These are phyloP conservation scores for Prosopis cineraria DNA, from an alignment of 306 rosid species.

Conservation along the genomic window DNA sequence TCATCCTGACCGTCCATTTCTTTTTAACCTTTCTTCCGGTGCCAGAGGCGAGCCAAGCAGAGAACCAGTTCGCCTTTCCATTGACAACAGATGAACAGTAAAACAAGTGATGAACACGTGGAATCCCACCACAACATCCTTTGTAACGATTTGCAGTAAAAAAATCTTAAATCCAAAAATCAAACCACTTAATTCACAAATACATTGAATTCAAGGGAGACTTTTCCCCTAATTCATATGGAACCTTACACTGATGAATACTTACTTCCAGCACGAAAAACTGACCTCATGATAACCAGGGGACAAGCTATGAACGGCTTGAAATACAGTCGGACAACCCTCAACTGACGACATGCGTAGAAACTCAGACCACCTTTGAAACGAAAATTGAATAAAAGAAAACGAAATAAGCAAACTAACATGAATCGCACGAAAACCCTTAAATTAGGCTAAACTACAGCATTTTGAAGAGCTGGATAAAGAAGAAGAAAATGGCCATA, in stretches of 20 bases:
- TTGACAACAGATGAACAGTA: neutral
- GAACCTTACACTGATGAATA: neutral
- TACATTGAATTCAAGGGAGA: neutral
- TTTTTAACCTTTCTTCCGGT: neutral
- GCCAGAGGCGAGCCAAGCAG: neutral
- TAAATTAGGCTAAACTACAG: slow-evolving; percentile 2
- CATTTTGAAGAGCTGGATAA: slow-evolving; percentile 21
- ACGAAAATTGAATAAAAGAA: slow-evolving; percentile 12
- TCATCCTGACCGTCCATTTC: no score
- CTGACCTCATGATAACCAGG: slow-evolving; percentile 96
- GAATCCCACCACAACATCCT: slow-evolving; percentile 8
- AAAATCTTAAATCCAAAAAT: slow-evolving; percentile 13
- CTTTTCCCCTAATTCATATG: neutral
- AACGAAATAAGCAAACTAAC: slow-evolving; percentile 11
- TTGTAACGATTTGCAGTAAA: neutral
- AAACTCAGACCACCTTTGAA: slow-evolving; percentile 91
- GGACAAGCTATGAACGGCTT: slow-evolving; percentile 74
- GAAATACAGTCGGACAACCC: slow-evolving; percentile 93
- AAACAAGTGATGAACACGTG: neutral
- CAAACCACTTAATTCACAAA: neutral
- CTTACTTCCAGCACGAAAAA: slow-evolving; percentile 30
- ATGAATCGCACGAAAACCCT: slow-evolving; percentile 15
- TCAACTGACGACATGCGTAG: slow-evolving; percentile 89
- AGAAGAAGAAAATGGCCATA: neutral
- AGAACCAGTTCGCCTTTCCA: neutral